Evolutionary conservation across 1,284 basidiomycete genomes (phyloP).

Genomic region (Tilletia caries): DNA sequence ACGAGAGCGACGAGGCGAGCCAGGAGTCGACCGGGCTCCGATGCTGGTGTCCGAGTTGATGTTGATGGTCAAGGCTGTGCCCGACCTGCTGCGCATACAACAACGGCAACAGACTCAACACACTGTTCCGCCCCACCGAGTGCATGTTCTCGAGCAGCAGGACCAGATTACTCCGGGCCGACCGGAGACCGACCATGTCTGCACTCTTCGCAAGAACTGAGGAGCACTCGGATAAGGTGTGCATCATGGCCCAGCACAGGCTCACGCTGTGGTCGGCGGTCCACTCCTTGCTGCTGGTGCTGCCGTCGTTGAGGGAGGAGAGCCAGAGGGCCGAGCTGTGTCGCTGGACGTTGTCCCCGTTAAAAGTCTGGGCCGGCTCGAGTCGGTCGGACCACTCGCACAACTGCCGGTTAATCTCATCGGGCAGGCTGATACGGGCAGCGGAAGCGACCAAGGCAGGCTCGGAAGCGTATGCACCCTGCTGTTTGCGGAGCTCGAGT

Average conservation of each 20-base stretch:
- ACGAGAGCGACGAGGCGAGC: neutral
- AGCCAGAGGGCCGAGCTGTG: neutral
- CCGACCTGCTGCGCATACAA: conserved; percentile 3
- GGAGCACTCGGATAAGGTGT: conserved; percentile 6
- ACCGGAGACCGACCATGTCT: neutral
- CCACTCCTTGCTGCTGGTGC: neutral
- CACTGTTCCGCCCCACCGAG: neutral
- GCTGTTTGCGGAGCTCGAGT: neutral
- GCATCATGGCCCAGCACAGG: neutral
- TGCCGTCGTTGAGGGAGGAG: neutral
- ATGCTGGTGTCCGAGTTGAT: neutral
- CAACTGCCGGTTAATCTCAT: conserved; percentile 6
- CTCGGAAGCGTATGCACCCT: neutral
- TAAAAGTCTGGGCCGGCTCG: neutral
- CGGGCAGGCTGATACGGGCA: neutral
- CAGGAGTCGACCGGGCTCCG: conserved; percentile 1
- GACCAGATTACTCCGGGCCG: neutral
- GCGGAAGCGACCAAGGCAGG: neutral
- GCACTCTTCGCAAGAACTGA: neutral
- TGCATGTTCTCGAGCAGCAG: conserved; percentile 12
- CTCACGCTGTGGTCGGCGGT: neutral
- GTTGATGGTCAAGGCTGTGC: neutral
- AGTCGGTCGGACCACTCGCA: conserved; percentile 13
- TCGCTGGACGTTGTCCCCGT: conserved; percentile 9
- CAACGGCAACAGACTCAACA: conserved; percentile 4